These are phyloP conservation scores for Juglanconis oblonga DNA, from an alignment of 2,329 filamentous ascomycete species.

Conservation along the genomic window DNA sequence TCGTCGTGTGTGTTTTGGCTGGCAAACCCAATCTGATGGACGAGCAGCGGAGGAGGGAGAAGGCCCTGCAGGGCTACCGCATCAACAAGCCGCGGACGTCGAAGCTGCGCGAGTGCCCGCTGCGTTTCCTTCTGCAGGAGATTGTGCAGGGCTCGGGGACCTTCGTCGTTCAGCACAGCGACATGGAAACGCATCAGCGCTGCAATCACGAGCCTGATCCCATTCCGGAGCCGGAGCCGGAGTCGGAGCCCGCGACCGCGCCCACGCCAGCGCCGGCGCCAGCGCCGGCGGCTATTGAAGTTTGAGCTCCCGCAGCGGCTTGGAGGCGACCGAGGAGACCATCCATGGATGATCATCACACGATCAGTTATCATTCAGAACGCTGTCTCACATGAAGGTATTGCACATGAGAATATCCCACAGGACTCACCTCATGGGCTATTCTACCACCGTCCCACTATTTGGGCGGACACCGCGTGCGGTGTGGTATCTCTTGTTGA, in stretches of 20 bases:
- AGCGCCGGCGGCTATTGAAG: neutral
- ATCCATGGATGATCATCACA: no score
- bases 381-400: no score
- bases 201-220: constrained; percentile 15
- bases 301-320: neutral
- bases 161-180: constrained; percentile 10
- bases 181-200: neutral
- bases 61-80: constrained; percentile 2
- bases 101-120: constrained; percentile 11
- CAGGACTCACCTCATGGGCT: no score
- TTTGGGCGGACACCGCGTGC: neutral
- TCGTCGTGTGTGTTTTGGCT: constrained; percentile 8
- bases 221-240: neutral
- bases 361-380: no score
- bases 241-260: neutral
- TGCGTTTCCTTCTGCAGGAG: constrained; percentile 15
- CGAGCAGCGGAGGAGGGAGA: constrained; percentile 5
- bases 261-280: neutral
- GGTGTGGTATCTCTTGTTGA: neutral
- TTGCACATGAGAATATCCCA: no score
- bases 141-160: constrained; percentile 13
- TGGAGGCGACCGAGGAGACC: no score
- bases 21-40: constrained; percentile 6
- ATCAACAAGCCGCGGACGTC: constrained; percentile 14
- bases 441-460: neutral